Evolutionary conservation across 2,329 filamentous ascomycete species (phyloP).

Genomic region (Sporothrix sp.): DNA sequence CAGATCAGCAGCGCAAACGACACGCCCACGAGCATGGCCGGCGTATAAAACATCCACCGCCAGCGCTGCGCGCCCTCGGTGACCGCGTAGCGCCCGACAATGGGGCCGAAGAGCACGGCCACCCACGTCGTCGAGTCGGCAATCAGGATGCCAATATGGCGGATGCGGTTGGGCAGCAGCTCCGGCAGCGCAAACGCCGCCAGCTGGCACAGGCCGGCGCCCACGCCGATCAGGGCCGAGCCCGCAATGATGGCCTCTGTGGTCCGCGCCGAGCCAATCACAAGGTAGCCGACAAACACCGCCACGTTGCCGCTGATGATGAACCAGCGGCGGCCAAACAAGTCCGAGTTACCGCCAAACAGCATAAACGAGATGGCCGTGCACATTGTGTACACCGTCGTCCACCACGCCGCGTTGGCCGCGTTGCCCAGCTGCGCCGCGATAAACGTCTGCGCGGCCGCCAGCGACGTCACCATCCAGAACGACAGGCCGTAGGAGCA

Average conservation of each 20-base stretch:
- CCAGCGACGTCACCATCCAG: slow-evolving; percentile 10
- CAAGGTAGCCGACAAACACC: slow-evolving; percentile 28
- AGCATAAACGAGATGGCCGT: slow-evolving; percentile 12
- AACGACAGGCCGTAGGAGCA: slow-evolving; percentile 11
- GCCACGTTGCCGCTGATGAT: slow-evolving; percentile 32
- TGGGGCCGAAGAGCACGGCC: slow-evolving; percentile 35
- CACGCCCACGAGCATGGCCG: slow-evolving; percentile 33
- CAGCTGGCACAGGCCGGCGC: slow-evolving; percentile 32
- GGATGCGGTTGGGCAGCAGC: slow-evolving; percentile 38
- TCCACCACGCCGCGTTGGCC: slow-evolving; percentile 10
- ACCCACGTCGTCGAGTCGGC: slow-evolving; percentile 33
- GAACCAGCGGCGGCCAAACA: slow-evolving; percentile 37
- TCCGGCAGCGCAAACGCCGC: slow-evolving; percentile 37
- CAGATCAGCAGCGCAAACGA: slow-evolving; percentile 34
- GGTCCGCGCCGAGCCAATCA: slow-evolving; percentile 30
- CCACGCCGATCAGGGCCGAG: slow-evolving; percentile 32
- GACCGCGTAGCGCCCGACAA: slow-evolving; percentile 33
- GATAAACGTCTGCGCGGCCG: slow-evolving; percentile 3
- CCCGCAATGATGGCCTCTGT: slow-evolving; percentile 30
- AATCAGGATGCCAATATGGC: slow-evolving; percentile 34
- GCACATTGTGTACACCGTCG: slow-evolving; percentile 11
- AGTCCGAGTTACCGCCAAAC: slow-evolving; percentile 29
- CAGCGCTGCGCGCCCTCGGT: slow-evolving; percentile 26
- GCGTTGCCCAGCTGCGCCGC: slow-evolving; percentile 9
- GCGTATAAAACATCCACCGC: slow-evolving; percentile 36